These are phyloP conservation scores for Phialemonium atrogriseum DNA, from an alignment of 2,329 filamentous ascomycete species.

Conservation along the genomic window DNA sequence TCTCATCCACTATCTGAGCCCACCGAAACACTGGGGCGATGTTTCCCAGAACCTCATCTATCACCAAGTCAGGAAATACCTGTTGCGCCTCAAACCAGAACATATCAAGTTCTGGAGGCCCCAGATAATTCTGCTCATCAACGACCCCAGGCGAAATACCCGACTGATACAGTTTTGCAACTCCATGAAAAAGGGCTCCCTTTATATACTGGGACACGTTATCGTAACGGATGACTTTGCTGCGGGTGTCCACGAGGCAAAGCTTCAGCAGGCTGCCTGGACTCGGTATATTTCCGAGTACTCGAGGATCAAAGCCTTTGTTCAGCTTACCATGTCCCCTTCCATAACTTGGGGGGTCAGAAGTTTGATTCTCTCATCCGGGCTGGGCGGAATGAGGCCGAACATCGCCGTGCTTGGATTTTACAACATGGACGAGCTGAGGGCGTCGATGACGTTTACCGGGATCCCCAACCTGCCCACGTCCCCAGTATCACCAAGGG, in stretches of 20 bases:
- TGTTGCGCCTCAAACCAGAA: slow-evolving; percentile 74
- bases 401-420: slow-evolving; percentile 79
- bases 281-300: slow-evolving; percentile 76
- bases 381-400: slow-evolving; percentile 78
- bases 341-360: slow-evolving; percentile 77
- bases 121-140: slow-evolving; percentile 77
- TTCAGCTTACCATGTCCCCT: slow-evolving; percentile 78
- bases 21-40: slow-evolving; percentile 84
- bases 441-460: slow-evolving; percentile 47
- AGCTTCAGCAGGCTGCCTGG: slow-evolving; percentile 74
- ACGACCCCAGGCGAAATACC: slow-evolving; percentile 72
- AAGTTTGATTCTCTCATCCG: slow-evolving; percentile 74
- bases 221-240: slow-evolving; percentile 80
- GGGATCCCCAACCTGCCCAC: slow-evolving; percentile 44
- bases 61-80: slow-evolving; percentile 76
- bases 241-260: slow-evolving; percentile 69
- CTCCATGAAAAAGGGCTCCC: slow-evolving; percentile 75
- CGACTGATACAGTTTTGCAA: slow-evolving; percentile 88
- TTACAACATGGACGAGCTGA: slow-evolving; percentile 71
- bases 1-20: slow-evolving; percentile 76
- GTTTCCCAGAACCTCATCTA: slow-evolving; percentile 87
- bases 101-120: slow-evolving; percentile 93
- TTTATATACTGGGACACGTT: slow-evolving; percentile 82
- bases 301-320: slow-evolving; percentile 80
- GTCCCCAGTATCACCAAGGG: slow-evolving; percentile 23